phyloP scores from a whole-genome alignment of 2,329 filamentous ascomycete genomes.

The Juglanconis juglandina region DNA sequence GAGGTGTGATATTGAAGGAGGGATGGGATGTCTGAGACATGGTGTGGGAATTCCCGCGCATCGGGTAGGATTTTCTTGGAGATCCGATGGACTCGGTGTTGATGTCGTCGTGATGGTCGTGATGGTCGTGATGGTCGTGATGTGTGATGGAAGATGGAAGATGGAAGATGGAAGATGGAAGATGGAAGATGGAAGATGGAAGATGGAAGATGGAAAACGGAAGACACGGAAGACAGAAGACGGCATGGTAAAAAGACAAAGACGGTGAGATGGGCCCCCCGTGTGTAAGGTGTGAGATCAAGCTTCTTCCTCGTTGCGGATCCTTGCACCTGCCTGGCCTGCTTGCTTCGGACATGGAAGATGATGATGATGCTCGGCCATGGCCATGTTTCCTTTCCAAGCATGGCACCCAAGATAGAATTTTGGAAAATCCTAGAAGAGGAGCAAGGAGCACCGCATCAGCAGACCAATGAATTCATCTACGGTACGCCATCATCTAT shows the following conservation, averaged over 20 bases:
- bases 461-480: too few species aligned
- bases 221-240: neutral
- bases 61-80: neutral
- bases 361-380: too few species aligned
- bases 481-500: too few species aligned
- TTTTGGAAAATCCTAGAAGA: too few species aligned
- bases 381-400: too few species aligned
- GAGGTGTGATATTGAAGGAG: neutral
- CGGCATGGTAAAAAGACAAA: neutral
- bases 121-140: neutral
- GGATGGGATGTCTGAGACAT: constrained; percentile 4
- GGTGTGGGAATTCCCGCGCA: neutral
- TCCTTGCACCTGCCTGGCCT: neutral
- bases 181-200: too few species aligned
- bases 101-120: too few species aligned
- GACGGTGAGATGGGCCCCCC: neutral
- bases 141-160: neutral
- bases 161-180: too few species aligned
- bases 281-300: too few species aligned
- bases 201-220: too few species aligned
- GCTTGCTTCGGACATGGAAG: neutral
- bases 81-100: neutral
- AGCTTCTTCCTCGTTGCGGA: neutral
- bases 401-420: too few species aligned
- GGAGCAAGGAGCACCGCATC: too few species aligned